Percentiles rank a stretch among this genome's conserved stretches.
These are phyloP conservation scores for Phaffomyces antillensis DNA, from an alignment of 805 yeast genomes.

Conservation along the genomic window DNA sequence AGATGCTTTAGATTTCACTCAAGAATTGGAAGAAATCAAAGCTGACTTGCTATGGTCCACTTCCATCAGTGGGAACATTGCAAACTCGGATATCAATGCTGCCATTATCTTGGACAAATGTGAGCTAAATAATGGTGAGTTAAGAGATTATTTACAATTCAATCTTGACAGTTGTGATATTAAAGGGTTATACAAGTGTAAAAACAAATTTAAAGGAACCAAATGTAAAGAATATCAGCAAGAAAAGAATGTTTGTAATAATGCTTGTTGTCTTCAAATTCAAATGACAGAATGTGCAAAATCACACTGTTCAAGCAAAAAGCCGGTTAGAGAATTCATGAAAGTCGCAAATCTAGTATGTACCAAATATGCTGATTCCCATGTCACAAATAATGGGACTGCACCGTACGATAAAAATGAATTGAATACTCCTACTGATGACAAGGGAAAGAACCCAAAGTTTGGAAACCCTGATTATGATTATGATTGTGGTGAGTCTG, in stretches of 20 bases:
- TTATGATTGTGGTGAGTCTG: conserved; percentile 7
- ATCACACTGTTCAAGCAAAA: conserved; percentile 14
- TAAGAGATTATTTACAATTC: conserved; percentile 12
- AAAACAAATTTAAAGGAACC: conserved; percentile 13
- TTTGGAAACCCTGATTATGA: conserved; percentile 1
- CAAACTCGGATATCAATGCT: neutral
- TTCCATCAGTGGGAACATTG: neutral
- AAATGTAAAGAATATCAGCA: conserved; percentile 11
- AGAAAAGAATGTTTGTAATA: conserved; percentile 16
- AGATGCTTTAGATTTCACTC: conserved; percentile 4
- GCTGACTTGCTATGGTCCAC: conserved; percentile 12
- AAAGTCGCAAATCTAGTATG: conserved; percentile 18
- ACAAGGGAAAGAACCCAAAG: neutral
- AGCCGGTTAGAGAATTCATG: conserved; percentile 12
- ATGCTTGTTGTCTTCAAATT: conserved; percentile 21
- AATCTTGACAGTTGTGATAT: conserved; percentile 21
- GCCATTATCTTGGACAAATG: conserved; percentile 17
- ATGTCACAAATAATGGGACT: conserved; percentile 9
- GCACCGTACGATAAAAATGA: conserved; percentile 1
- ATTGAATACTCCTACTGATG: neutral
- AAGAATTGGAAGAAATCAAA: conserved; percentile 11
- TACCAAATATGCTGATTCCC: conserved; percentile 19
- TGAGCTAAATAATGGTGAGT: conserved; percentile 11
- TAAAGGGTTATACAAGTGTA: conserved; percentile 18
- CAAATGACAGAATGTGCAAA: conserved; percentile 20